Evolutionary conservation across 768 basidiomycete genomes (phyloP).

Genomic region (Lentinula detonsa): DNA sequence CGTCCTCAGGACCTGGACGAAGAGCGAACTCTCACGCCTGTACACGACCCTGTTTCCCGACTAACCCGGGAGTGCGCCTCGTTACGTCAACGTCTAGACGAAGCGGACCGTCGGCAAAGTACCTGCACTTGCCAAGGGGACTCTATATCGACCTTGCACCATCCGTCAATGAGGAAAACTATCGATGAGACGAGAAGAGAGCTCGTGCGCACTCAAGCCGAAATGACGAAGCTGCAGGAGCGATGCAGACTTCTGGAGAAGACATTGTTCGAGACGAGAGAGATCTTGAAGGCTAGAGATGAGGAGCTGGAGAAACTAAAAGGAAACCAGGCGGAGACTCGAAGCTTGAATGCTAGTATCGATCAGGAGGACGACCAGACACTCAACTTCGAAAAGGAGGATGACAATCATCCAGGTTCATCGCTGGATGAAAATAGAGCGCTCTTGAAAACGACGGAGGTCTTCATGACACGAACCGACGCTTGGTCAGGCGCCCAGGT

Average conservation of each 20-base stretch:
- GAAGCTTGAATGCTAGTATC: conserved; percentile 7
- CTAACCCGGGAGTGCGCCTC: conserved; percentile 35
- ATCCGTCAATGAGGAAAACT: conserved; percentile 46
- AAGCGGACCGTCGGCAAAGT: conserved; percentile 26
- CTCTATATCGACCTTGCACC: conserved; percentile 35
- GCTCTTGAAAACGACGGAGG: conserved; percentile 51
- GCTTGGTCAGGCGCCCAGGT: conserved; percentile 73
- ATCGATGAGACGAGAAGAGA: conserved; percentile 51
- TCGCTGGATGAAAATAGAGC: conserved; percentile 48
- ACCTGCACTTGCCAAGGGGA: conserved; percentile 30
- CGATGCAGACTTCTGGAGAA: conserved; percentile 57
- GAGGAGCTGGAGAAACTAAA: conserved; percentile 52
- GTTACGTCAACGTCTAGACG: conserved; percentile 43
- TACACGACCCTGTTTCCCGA: conserved; percentile 32
- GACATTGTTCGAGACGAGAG: conserved; percentile 58
- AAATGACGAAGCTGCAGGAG: conserved; percentile 54
- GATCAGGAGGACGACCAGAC: conserved; percentile 4
- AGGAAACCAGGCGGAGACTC: conserved; percentile 14
- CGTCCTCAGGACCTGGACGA: conserved; percentile 23
- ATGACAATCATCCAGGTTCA: background rate
- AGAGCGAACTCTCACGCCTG: conserved; percentile 26
- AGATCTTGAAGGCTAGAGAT: conserved; percentile 52
- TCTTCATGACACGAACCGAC: conserved; percentile 70
- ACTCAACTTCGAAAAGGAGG: background rate
- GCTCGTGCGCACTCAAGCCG: conserved; percentile 45